These are phyloP conservation scores for Petunia secreta DNA, from an alignment of 257 asterid species.

Conservation along the genomic window DNA sequence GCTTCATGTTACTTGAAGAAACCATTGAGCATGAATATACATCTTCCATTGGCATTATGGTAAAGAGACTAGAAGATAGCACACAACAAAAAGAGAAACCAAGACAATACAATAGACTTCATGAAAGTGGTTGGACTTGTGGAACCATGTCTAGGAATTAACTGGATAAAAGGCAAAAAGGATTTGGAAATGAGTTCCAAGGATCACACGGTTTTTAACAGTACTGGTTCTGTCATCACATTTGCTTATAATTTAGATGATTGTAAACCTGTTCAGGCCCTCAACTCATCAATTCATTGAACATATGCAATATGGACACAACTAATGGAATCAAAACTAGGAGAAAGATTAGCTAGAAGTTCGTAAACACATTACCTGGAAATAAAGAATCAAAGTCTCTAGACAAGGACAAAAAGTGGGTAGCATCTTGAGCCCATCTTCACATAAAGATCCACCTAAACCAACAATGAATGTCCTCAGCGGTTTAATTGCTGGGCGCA, in stretches of 20 bases:
- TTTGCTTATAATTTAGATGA: slow-evolving; percentile 2
- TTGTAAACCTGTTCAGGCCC: neutral
- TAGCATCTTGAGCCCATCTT: slow-evolving; percentile 67
- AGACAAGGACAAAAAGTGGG: slow-evolving; percentile 72
- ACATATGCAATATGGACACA: neutral
- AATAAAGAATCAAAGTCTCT: slow-evolving; percentile 70
- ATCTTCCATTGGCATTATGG: slow-evolving; percentile 9
- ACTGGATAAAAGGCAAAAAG: neutral
- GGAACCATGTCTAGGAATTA: neutral
- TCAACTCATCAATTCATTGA: slow-evolving; percentile 15
- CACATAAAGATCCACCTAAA: slow-evolving; percentile 83
- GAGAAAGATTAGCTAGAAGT: neutral
- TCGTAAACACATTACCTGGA: slow-evolving; percentile 58
- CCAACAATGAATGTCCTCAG: slow-evolving; percentile 63
- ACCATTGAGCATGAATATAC: neutral
- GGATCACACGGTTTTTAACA: neutral
- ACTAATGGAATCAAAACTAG: neutral
- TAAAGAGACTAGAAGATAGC: neutral
- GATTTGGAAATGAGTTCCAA: slow-evolving; percentile 2
- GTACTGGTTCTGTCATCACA: slow-evolving; percentile 5
- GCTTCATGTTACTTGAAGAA: slow-evolving; percentile 10
- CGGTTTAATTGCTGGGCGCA: slow-evolving; percentile 65
- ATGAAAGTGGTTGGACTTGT: slow-evolving; percentile 9
- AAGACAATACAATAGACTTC: neutral
- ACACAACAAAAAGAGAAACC: slow-evolving; percentile 1